Base-by-base conservation (phyloP, 78 protist genomes). In the Carpediemonas membranifera region DNA sequence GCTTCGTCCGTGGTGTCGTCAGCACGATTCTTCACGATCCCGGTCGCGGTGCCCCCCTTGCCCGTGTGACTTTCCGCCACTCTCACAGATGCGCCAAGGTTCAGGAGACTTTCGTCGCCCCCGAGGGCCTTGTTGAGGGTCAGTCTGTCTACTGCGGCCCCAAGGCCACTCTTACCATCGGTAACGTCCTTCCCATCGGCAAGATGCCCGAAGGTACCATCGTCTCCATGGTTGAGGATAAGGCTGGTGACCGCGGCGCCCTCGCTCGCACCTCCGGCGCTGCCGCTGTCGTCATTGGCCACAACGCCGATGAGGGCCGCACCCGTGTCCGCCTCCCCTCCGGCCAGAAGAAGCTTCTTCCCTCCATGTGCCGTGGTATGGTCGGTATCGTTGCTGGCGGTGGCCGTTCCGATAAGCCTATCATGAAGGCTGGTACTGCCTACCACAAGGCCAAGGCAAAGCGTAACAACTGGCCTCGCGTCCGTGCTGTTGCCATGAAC, bases 51-150 rank as follows among this genome's bases (percentile, higher is more conserved):
- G 99, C 98, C 33, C 99, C 99, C 39, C 82, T 96, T 14, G 60
- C 27, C 21, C 77, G 76, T 56, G 92, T 94, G 58, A 69, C 64
- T 63, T 96, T 96, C 96, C 88, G 92, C 66, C 63, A 87, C 74
- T 84, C 94, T 25, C 76, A 87, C 83, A 70, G 62, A 67, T 90
- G 71, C 94, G 37, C 39, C 54, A 53, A 73, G 64, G 68, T 72
- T 68, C 83, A 76, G 67, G 89, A 87, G 84, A 44, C 65, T 18
- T 86, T 94, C 83, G 64, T 91, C 55, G 96, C 97, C 44, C 83
- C 95, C 33, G 99, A 96, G 89, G 99, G 99, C 47, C 77, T 91
- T 78, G 80, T 90, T 93, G 89, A 97, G 34, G 99, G 99, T 53
- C 99, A 93, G 82, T 91, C 82, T 64, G 44, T 96, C 59, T 92